Base-by-base conservation (phyloP, 139 green algal species). In the Yamagishiella unicocca region DNA sequence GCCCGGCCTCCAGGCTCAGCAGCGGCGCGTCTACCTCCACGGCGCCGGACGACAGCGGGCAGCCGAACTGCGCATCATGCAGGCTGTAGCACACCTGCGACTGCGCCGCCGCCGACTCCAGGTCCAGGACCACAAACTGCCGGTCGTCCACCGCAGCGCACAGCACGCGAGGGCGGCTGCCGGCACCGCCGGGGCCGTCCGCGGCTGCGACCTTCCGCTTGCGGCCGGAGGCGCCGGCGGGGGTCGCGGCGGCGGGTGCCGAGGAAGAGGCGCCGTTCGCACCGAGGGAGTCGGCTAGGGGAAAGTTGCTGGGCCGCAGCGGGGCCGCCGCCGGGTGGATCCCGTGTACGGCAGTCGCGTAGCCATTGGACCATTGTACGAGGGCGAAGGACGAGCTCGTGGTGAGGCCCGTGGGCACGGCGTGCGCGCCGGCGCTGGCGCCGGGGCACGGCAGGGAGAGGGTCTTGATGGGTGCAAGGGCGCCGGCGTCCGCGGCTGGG, bases 11-110 rank as follows among this genome's bases (percentile, higher is more conserved):
- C 45, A 83, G 43, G 54, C 37, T 66, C 35, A 70, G 50, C n/a
- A 82, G 66, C 54, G 83, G 58, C 40, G 67, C 68, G 78, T 90
- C 87, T 9, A 90, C 22, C 6, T 75, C 67, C 2, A 90, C 31
- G 1, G 54, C 1, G 2, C 87, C 87, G 12, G 55, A 82, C 22
- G 37, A n/a, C 58, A 90, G 70, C 61, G 81, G 75, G 37, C 72
- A 83, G 25, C 87, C 87, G 54, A 85, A 90, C 71, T 90, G 87
- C 22, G 45, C 54, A 55, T 90, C 87, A 27, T 88, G 58, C 31
- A 90, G 70, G 33, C 78, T 85, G 70, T 74, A 90, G 53, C 62
- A 62, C 2, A 90, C 50, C 14, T 80, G 76, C 66, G 67, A 76
- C 42, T 74, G 66, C 37, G 62, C 67, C 31, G 76, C 85, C 14